These are phyloP conservation scores for Russula earlei DNA, from an alignment of 768 basidiomycete species.

Conservation along the genomic window DNA sequence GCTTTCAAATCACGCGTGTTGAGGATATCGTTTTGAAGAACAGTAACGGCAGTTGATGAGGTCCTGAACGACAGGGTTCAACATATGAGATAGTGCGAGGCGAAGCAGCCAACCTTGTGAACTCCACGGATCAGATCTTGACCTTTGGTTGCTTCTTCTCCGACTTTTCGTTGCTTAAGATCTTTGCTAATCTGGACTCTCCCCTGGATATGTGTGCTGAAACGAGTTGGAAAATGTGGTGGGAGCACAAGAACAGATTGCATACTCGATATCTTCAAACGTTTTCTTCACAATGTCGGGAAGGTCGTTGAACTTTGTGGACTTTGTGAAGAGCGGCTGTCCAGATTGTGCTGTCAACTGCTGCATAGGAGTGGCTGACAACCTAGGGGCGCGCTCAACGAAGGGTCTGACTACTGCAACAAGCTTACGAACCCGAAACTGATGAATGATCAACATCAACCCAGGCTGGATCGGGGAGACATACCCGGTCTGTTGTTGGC, in stretches of 20 bases:
- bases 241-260: not conserved
- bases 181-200: constrained; percentile 75
- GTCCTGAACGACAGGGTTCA: constrained; percentile 37
- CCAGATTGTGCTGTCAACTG: constrained; percentile 16
- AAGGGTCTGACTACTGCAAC: not conserved
- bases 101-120: constrained; percentile 43
- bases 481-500: constrained; percentile 22
- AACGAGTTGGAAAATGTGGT: constrained; percentile 10
- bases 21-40: constrained; percentile 56
- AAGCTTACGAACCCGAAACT: constrained; percentile 14
- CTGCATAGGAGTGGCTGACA: not conserved
- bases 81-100: not conserved
- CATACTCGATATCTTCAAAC: constrained; percentile 67
- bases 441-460: not conserved
- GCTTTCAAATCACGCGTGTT: constrained; percentile 60
- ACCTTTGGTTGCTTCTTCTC: constrained; percentile 63
- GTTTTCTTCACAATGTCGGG: constrained; percentile 56
- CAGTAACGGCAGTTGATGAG: constrained; percentile 50
- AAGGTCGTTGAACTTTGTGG: constrained; percentile 77
- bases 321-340: constrained; percentile 37
- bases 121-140: constrained; percentile 58
- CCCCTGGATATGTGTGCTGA: constrained; percentile 62
- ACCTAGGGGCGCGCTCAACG: constrained; percentile 12
- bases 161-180: constrained; percentile 64
- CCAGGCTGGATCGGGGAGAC: not conserved